Evolutionary conservation across 345 rosid genomes (phyloP).

Genomic region (Eucalyptus cladocalyx): DNA sequence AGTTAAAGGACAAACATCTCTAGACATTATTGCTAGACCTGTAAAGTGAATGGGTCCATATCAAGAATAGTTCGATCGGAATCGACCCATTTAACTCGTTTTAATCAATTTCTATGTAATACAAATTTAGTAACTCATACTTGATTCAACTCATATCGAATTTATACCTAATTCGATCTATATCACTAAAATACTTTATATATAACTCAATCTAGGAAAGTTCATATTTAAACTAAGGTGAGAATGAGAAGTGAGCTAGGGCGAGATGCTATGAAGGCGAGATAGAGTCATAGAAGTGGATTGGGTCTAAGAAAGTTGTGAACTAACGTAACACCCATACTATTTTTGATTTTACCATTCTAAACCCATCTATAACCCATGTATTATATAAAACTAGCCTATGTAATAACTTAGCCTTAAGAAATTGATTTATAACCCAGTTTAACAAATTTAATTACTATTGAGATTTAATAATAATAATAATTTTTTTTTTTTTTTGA

Average conservation of each 20-base stretch:
- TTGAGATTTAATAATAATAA: neutral
- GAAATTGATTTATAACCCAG: no score
- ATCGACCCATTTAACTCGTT: rapidly evolving
- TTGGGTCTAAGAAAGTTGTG: no score
- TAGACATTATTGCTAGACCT: neutral
- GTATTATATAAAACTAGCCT: neutral
- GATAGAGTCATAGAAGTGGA: neutral
- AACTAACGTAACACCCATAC: neutral
- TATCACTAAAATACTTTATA: no score
- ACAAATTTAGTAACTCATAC: rapidly evolving
- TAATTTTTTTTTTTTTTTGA: neutral
- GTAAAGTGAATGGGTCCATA: neutral
- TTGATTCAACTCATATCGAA: rapidly evolving
- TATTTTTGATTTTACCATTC: no score
- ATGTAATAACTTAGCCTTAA: neutral
- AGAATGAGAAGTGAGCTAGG: neutral
- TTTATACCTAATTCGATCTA: no score
- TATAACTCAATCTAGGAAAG: no score
- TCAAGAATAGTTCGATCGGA: rapidly evolving
- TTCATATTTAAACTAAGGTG: no score
- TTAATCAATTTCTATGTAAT: rapidly evolving
- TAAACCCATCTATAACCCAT: neutral
- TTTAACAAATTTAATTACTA: neutral
- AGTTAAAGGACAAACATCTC: neutral
- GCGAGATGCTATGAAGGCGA: neutral